Evolutionary conservation across 164 flowering plant genomes (phyloP).

Genomic region (Santalum album): DNA sequence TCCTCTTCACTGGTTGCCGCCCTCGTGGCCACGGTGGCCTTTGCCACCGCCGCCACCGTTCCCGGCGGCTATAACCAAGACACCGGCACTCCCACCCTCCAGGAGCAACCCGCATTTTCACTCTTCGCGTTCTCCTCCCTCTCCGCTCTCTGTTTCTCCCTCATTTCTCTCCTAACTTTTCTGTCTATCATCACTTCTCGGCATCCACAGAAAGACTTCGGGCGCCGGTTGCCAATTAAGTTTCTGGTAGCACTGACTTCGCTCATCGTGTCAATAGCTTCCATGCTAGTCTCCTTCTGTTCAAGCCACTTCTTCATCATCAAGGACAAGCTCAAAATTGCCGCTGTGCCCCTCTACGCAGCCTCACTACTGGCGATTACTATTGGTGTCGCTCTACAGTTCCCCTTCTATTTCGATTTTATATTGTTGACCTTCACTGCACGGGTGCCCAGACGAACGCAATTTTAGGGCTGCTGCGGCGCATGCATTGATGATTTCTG

Average conservation of each 20-base stretch:
- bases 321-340: not conserved
- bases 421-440: too few species aligned
- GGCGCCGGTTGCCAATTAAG: constrained; percentile 11
- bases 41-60: constrained; percentile 21
- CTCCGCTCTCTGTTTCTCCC: constrained; percentile 18
- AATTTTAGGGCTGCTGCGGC: too few species aligned
- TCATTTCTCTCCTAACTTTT: constrained; percentile 17
- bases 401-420: constrained; percentile 14
- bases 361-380: constrained; percentile 10
- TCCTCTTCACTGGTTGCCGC: constrained; percentile 17
- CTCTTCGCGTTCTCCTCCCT: constrained; percentile 18
- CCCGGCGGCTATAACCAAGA: constrained; percentile 14
- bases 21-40: constrained; percentile 22
- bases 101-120: constrained; percentile 8
- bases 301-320: constrained; percentile 13
- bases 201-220: constrained; percentile 13
- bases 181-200: constrained; percentile 19
- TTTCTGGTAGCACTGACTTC: constrained; percentile 16
- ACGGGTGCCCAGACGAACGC: too few species aligned
- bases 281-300: constrained; percentile 24
- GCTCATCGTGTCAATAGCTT: constrained; percentile 16
- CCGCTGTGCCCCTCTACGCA: constrained; percentile 8
- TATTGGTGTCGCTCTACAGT: constrained; percentile 3
- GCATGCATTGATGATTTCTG: too few species aligned
- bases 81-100: constrained; percentile 10